Evolutionary conservation across 2,329 filamentous ascomycete species (phyloP).

Genomic region (Ophiosphaerella narmari): DNA sequence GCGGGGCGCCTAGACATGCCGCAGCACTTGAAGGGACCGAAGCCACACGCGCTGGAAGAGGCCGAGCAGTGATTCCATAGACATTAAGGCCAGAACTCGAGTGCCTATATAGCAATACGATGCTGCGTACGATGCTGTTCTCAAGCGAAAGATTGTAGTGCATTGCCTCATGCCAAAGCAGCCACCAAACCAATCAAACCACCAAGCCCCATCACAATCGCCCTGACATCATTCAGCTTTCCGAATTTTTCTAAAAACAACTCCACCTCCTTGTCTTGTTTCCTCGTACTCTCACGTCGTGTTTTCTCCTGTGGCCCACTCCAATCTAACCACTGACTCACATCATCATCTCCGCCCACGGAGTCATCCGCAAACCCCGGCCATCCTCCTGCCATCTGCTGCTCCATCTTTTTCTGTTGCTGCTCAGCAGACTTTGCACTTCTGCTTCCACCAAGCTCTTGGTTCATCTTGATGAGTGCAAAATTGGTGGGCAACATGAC

Average conservation of each 20-base stretch:
- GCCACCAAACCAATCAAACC: slow-evolving; percentile 31
- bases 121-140: too few species aligned
- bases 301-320: slow-evolving; percentile 29
- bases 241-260: slow-evolving; percentile 27
- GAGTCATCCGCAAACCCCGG: slow-evolving; percentile 24
- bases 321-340: slow-evolving; percentile 34
- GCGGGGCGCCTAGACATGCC: slow-evolving; percentile 35
- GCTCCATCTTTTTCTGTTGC: not conserved
- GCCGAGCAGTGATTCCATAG: not conserved
- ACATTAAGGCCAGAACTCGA: too few species aligned
- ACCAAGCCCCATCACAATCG: slow-evolving; percentile 27
- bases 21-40: slow-evolving; percentile 26
- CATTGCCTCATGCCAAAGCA: slow-evolving; percentile 9
- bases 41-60: slow-evolving; percentile 33
- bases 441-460: slow-evolving; percentile 19
- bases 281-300: slow-evolving; percentile 7
- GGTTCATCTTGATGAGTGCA: slow-evolving; percentile 29
- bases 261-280: slow-evolving; percentile 23
- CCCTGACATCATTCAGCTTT: slow-evolving; percentile 28
- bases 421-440: slow-evolving; percentile 13
- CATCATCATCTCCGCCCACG: slow-evolving; percentile 24
- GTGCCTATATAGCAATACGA: too few species aligned
- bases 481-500: slow-evolving; percentile 30
- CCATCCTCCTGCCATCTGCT: slow-evolving; percentile 2
- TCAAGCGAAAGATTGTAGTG: not conserved